Evolutionary conservation across 352 stramenopile genomes (phyloP), one percentile per base, ranked within the genome.

Genomic region (Elongisporangium undulatum): DNA sequence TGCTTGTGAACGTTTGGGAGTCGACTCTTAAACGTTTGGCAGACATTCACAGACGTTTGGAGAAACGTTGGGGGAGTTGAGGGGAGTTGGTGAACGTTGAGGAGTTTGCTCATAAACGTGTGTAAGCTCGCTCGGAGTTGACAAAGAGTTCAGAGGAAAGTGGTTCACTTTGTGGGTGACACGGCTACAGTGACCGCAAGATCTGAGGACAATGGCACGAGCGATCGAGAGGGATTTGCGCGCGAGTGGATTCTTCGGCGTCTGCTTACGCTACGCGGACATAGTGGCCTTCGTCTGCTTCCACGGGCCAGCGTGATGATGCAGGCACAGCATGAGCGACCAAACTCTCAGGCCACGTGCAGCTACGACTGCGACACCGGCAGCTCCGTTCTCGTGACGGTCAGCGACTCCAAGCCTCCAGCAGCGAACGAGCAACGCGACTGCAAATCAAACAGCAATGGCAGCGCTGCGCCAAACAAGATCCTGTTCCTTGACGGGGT

Each of bases 401-500:
- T 41, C 29, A 41, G 29, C 29, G 13, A 9, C 29, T 41, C 29
- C 29, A 41, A 41, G 29, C 29, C 29, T 2, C 29, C 8, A 41
- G 29, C 5, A 15, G 29, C 29, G 29, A 41, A 41, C 2, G 5
- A 41, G 13, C 29, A 2, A 41, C 29, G 29, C 29, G 29, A 41
- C 29, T 41, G 29, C 29, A 41, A 41, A 13, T 34, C 26, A n/a
- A n/a, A n/a, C 26, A 34, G 26, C 26, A 34, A 34, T 34, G 5
- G 4, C 29, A 41, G 29, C 29, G 29, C 8, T 41, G 41, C 63
- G 23, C 51, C 21, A 17, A 56, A 60, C 20, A 75, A 76, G 48
- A 73, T 80, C 56, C 26, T 69, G 52, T 77, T 77, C 34, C 63
- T 82, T 8, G 69, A 82, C 29, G 74, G 70, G 4, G 54, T 82